Evolutionary conservation across 192 early-diverging fungal species (phyloP), one percentile per base, ranked within the genome.

Genomic region (Geranomyces michiganensis): DNA sequence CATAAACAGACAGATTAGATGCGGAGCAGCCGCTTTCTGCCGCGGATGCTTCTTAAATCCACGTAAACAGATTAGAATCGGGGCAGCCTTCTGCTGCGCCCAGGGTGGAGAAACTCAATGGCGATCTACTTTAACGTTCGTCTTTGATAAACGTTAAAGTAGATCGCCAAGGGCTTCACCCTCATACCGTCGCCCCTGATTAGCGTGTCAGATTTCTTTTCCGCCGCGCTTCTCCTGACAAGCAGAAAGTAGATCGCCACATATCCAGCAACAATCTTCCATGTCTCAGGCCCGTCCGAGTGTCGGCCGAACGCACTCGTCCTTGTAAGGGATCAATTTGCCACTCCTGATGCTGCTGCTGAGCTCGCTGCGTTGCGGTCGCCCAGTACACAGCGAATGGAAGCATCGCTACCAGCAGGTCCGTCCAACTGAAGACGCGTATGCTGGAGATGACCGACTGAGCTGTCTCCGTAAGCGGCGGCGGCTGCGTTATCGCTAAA

Each of bases 171-270:
- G n/a, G n/a, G n/a, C n/a, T n/a, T n/a, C n/a, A n/a, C n/a, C 36
- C 36, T 41, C 36, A 41, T 41, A 55, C 51, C 51, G 26, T 55
- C 51, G 26, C 15, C 51, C 14, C 15, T 55, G 51, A 55, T 55
- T 27, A 55, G 14, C 26, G 51, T 24, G 51, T n/a, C 51, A n/a
- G 51, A 27, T 55, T 55, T 15, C 51, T 55, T 55, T 55, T 55
- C 51, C 26, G 12, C 13, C 46, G 51, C 6, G 51, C 51, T 27
- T n/a, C 26, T 55, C 51, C 51, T 55, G 51, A 55, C 51, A 27
- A 55, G 26, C 51, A 55, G 51, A 8, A 55, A 55, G 51, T 55
- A 55, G 51, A 55, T 55, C 21, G 51, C 51, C 51, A 15, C 51
- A 27, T 15, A 55, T 8, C 21, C 51, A 8, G 21, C 51, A 27